phyloP scores from a whole-genome alignment of 2,329 filamentous ascomycete species.

The Neoascochyta sp. region DNA sequence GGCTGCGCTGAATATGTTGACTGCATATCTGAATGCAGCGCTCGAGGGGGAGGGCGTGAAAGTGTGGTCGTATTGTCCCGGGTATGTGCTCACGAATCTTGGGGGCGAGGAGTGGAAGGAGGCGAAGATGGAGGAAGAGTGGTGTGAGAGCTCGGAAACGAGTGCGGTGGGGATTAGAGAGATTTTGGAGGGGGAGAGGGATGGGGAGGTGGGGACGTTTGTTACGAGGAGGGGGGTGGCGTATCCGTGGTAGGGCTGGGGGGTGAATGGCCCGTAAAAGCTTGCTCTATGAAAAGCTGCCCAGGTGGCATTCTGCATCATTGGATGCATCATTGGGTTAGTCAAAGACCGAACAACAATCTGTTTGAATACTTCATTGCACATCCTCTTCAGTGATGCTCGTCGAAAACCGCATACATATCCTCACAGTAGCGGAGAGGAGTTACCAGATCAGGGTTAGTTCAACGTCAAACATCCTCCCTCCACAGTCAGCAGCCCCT shows the following conservation, averaged over 20 bases:
- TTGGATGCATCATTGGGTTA: too few species aligned
- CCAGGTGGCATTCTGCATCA: too few species aligned
- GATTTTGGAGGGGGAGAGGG: constrained; percentile 30
- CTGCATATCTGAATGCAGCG: constrained; percentile 40
- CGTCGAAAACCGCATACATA: too few species aligned
- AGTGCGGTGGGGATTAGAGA: constrained; percentile 31
- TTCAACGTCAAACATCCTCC: too few species aligned
- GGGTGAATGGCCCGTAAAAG: too few species aligned
- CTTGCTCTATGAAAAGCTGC: too few species aligned
- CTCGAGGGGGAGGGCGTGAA: constrained; percentile 22
- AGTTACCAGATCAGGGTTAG: too few species aligned
- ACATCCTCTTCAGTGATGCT: too few species aligned
- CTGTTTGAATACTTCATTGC: too few species aligned
- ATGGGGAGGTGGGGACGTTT: constrained; percentile 26
- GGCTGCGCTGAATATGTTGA: constrained; percentile 37
- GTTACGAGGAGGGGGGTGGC: constrained; percentile 18
- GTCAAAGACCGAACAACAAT: too few species aligned
- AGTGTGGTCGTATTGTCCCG: constrained; percentile 31
- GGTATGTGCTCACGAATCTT: constrained; percentile 30
- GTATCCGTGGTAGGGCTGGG: constrained; percentile 25
- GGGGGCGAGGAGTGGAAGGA: constrained; percentile 19
- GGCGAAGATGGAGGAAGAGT: constrained; percentile 8
- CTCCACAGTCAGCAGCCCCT: too few species aligned
- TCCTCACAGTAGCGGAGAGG: too few species aligned
- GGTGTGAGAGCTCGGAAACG: constrained; percentile 28